Evolutionary conservation across 176 grass and related monocot species (phyloP), one percentile per base, ranked within the genome.

Genomic region (Oryza australiensis): DNA sequence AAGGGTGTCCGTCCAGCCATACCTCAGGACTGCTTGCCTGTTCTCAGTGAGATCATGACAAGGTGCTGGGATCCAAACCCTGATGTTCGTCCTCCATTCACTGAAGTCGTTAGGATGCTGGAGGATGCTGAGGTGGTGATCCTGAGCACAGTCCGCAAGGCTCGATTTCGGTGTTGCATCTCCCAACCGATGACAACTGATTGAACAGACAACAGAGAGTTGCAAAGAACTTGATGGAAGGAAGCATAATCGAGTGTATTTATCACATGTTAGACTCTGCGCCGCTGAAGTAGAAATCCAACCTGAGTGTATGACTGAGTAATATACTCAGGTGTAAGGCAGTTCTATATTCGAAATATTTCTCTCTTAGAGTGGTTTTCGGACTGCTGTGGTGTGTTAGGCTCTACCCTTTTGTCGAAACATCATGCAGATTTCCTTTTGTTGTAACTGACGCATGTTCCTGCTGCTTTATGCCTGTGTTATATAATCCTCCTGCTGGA

Each of bases 51-150:
- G 73, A 88, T 88, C 65, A 88, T 88, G 86, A 77, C 66, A 55
- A 82, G 80, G 55, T 88, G 86, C 86, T 83, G 86, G 86, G 80
- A 88, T 88, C 78, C 86, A 30, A 88, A 88, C 74, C 86, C 86
- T 33, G 73, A 83, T 28, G 86, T 88, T 16, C 86, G 80, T 51
- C 80, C 86, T 11, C 73, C 80, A 35, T 88, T 88, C 67, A 77
- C 73, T 55, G 86, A 88, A 14, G 80, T 83, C 3, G 86, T 88
- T 66, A 57, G 41, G 65, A 88, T 88, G 86, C 66, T 88, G 49
- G 86, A 88, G 73, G 73, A 88, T 72, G 86, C 80, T 76, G 86
- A 83, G 66, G 77, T 88, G 73, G 86, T 83, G 86, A 78, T 88
- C 45, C 24, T 88, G 53, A 88, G 80, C 30, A 82, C 86, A 11